These are phyloP conservation scores for Cladorrhinum samala DNA, from an alignment of 495 filamentous ascomycete species.

Conservation along the genomic window DNA sequence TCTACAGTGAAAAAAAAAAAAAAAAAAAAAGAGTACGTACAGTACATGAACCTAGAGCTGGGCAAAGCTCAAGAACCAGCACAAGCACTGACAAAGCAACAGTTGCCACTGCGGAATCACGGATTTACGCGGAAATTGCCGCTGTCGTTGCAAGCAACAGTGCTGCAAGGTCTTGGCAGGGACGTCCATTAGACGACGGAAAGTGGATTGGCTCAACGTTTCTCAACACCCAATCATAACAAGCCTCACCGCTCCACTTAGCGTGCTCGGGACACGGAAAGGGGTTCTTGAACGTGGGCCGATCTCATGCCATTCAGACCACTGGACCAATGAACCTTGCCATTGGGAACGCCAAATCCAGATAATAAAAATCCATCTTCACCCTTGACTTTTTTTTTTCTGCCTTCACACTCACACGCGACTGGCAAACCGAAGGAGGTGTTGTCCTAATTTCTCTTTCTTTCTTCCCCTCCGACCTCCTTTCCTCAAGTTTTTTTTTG, in stretches of 20 bases:
- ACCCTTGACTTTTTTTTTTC: constrained; percentile 12
- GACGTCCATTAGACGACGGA: constrained; percentile 11
- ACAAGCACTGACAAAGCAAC: too few species aligned
- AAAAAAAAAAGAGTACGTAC: too few species aligned
- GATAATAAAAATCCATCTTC: constrained; percentile 21
- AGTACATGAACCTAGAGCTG: neutral
- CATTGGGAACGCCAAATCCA: constrained; percentile 3
- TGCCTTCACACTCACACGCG: constrained; percentile 9
- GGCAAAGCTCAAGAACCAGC: neutral
- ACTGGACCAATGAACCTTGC: constrained; percentile 5
- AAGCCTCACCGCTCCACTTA: constrained; percentile 7
- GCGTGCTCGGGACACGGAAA: constrained; percentile 28
- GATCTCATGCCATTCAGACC: constrained; percentile 19
- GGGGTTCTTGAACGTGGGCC: constrained; percentile 19
- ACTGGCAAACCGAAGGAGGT: constrained; percentile 2
- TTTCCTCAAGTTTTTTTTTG: neutral
- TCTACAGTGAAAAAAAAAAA: neutral
- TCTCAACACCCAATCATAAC: constrained; percentile 8
- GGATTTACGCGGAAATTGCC: constrained; percentile 6
- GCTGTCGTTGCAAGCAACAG: constrained; percentile 15
- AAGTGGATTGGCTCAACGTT: constrained; percentile 6
- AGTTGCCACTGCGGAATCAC: too few species aligned
- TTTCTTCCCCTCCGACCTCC: constrained; percentile 2
- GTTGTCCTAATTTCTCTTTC: constrained; percentile 10
- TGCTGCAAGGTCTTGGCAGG: constrained; percentile 19